phyloP scores from a whole-genome alignment of 345 rosid genomes.

The Combretum micranthum region DNA sequence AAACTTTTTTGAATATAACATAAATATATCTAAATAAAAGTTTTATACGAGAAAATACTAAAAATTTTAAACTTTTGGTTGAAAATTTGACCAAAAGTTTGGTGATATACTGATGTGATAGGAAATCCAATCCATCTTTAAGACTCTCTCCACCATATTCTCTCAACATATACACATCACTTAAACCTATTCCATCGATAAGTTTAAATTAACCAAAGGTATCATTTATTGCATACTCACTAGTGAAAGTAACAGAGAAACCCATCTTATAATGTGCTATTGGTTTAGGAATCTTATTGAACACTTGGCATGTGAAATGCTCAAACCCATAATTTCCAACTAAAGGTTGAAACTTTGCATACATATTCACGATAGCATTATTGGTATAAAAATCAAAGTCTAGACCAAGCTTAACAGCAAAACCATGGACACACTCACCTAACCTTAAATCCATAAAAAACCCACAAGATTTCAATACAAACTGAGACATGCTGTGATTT shows the following conservation, averaged over 20 bases:
- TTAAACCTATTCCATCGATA: too few species aligned
- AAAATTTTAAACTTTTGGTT: too few species aligned
- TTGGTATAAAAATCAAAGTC: conserved; percentile 58
- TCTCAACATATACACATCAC: too few species aligned
- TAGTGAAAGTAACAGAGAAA: neutral
- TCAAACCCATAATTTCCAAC: neutral
- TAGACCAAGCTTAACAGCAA: conserved; percentile 49
- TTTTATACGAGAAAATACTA: too few species aligned
- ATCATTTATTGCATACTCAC: neutral
- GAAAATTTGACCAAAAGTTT: too few species aligned
- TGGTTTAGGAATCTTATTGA: conserved; percentile 49
- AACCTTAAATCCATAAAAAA: conserved; percentile 43
- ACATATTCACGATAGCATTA: conserved; percentile 88
- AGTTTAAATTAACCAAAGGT: neutral
- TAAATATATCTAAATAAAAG: too few species aligned
- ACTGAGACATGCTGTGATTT: conserved; percentile 61
- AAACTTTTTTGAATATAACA: too few species aligned
- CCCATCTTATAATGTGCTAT: too few species aligned
- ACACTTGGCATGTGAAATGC: conserved; percentile 6
- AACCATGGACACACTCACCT: conserved; percentile 77
- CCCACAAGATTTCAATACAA: conserved; percentile 58
- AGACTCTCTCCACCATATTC: too few species aligned
- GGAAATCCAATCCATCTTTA: too few species aligned
- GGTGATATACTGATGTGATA: too few species aligned
- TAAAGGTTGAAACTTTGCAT: conserved; percentile 58